These are phyloP conservation scores for Pilasporangium apinafurcum DNA, from an alignment of 352 stramenopile species.

Conservation along the genomic window DNA sequence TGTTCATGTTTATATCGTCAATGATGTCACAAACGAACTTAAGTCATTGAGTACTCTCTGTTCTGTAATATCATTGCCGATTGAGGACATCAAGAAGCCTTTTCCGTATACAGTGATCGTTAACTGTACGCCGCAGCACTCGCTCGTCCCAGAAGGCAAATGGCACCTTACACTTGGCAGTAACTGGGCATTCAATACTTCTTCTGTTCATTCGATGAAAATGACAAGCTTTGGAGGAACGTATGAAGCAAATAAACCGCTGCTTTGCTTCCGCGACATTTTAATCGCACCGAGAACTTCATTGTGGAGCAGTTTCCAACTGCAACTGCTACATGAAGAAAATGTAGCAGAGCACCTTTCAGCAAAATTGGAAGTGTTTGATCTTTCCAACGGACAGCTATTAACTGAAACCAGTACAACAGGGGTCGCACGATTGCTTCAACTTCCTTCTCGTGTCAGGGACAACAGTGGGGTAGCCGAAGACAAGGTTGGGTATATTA, in stretches of 20 bases:
- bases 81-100: background rate
- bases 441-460: conserved; percentile 35
- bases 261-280: conserved; percentile 64
- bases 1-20: conserved; percentile 43
- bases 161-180: conserved; percentile 60
- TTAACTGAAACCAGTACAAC: conserved; percentile 18
- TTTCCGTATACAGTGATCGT: conserved; percentile 53
- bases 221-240: conserved; percentile 35
- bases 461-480: conserved; percentile 3
- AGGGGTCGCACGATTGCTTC: conserved; percentile 33
- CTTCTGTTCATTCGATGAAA: conserved; percentile 25
- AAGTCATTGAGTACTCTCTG: conserved; percentile 26
- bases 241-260: conserved; percentile 62
- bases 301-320: conserved; percentile 36
- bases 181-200: conserved; percentile 30
- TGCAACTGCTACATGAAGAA: conserved; percentile 28
- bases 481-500: conserved; percentile 58
- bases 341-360: conserved; percentile 21
- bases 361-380: conserved; percentile 53
- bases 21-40: conserved; percentile 28
- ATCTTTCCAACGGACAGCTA: conserved; percentile 17
- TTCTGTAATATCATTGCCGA: conserved; percentile 12
- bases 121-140: conserved; percentile 27
- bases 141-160: conserved; percentile 29
- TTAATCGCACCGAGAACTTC: conserved; percentile 32